phyloP scores from a whole-genome alignment of 768 basidiomycete species.

The Mycena epipterygia region DNA sequence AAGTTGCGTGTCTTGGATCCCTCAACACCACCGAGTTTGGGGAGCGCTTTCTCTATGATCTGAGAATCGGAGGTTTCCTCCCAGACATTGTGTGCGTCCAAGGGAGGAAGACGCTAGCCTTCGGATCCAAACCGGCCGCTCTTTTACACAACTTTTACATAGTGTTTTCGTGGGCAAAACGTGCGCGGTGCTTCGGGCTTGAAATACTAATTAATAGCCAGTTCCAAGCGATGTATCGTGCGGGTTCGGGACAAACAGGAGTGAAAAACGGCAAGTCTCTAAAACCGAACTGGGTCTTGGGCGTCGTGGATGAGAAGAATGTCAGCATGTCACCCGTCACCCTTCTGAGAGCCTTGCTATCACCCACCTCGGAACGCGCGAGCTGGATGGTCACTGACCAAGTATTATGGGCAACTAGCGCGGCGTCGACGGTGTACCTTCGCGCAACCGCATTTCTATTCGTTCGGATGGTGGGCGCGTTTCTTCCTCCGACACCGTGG shows the following conservation, averaged over 20 bases:
- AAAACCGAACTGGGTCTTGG: too few relatives aligned
- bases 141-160: not conserved
- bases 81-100: not conserved
- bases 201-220: too few relatives aligned
- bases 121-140: not conserved
- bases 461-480: not conserved
- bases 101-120: not conserved
- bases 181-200: too few relatives aligned
- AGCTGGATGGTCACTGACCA: not conserved
- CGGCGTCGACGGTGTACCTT: conserved; percentile 6
- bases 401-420: not conserved
- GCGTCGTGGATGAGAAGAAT: too few relatives aligned
- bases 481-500: not conserved
- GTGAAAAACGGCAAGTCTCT: too few relatives aligned
- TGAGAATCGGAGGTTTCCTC: not conserved
- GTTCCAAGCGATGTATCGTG: too few relatives aligned
- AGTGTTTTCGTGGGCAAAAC: not conserved
- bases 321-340: too few relatives aligned
- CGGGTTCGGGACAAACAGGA: too few relatives aligned
- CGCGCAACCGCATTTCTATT: conserved; percentile 15
- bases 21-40: not conserved
- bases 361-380: too few relatives aligned
- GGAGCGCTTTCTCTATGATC: not conserved
- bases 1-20: not conserved
- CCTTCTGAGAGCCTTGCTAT: too few relatives aligned